phyloP scores from a whole-genome alignment of 371 early-diverging fungal species.

The Polyrhizophydium stewartii region DNA sequence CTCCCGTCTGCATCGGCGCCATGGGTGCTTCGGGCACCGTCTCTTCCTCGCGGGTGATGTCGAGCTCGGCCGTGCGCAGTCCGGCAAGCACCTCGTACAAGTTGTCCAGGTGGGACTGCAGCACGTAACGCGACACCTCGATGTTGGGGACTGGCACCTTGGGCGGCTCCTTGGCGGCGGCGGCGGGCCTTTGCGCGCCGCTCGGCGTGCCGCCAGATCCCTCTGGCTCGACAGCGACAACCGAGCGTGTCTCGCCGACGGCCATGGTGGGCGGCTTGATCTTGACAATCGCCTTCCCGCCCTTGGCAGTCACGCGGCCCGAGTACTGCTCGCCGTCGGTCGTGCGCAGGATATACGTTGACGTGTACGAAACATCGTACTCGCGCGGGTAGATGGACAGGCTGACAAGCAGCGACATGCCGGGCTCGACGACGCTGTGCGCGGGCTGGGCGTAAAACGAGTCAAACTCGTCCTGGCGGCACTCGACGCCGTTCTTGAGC shows the following conservation, averaged over 20 bases:
- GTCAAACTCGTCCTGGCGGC: constrained; percentile 34
- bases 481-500: constrained; percentile 26
- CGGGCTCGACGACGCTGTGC: constrained; percentile 34
- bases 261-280: constrained; percentile 36
- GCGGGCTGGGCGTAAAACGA: constrained; percentile 41
- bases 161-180: not conserved
- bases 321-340: constrained; percentile 47
- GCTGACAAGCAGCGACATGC: constrained; percentile 13
- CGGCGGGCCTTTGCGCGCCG: not conserved
- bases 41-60: constrained; percentile 6
- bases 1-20: not conserved
- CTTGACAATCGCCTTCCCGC: constrained; percentile 53
- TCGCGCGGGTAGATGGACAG: constrained; percentile 34
- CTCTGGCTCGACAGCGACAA: constrained; percentile 3
- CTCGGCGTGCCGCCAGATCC: constrained; percentile 20
- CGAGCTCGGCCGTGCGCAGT: constrained; percentile 42
- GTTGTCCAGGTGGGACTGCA: constrained; percentile 36
- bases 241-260: constrained; percentile 1
- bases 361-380: constrained; percentile 36
- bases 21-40: not conserved
- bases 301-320: constrained; percentile 34
- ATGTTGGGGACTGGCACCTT: not conserved
- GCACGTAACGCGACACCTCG: constrained; percentile 1
- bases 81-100: constrained; percentile 46
- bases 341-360: constrained; percentile 35